Evolutionary conservation across 2,329 filamentous ascomycete species (phyloP).

Genomic region (Fusarium sulawesiense): DNA sequence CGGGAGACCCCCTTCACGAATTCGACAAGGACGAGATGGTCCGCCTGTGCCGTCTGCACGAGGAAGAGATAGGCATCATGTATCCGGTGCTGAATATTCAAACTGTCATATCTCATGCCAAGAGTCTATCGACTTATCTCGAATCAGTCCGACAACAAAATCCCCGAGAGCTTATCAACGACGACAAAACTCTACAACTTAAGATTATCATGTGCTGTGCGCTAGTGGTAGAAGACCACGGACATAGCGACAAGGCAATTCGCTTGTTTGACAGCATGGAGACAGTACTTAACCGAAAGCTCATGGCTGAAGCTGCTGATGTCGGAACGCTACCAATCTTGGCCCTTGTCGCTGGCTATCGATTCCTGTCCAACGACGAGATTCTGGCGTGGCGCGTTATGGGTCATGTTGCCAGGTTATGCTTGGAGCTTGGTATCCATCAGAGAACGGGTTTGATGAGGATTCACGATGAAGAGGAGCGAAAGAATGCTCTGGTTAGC

Average conservation of each 20-base stretch:
- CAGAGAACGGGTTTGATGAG: conserved; percentile 77
- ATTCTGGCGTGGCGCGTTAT: conserved; percentile 87
- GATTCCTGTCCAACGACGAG: conserved; percentile 89
- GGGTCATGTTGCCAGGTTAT: conserved; percentile 83
- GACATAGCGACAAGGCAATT: conserved; percentile 79
- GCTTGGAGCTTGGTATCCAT: conserved; percentile 85
- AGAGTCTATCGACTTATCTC: conserved; percentile 77
- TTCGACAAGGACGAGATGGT: conserved; percentile 83
- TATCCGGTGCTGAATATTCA: conserved; percentile 86
- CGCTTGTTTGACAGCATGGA: conserved; percentile 82
- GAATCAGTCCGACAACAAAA: conserved; percentile 60
- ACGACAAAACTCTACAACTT: conserved; percentile 72
- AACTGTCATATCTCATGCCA: conserved; percentile 75
- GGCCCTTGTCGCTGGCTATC: conserved; percentile 70
- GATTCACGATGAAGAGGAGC: conserved; percentile 75
- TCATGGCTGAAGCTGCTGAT: conserved; percentile 65
- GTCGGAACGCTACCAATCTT: conserved; percentile 63
- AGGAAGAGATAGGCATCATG: conserved; percentile 93
- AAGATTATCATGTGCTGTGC: conserved; percentile 87
- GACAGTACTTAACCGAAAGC: conserved; percentile 73
- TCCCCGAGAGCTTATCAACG: conserved; percentile 55
- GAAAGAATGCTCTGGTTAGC: conserved; percentile 74
- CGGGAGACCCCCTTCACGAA: conserved; percentile 80
- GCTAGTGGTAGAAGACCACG: conserved; percentile 80
- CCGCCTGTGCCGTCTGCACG: conserved; percentile 80